Evolutionary conservation across 805 yeast species (phyloP), one percentile per base, ranked within the genome.

Genomic region (Naumovozyma baii): DNA sequence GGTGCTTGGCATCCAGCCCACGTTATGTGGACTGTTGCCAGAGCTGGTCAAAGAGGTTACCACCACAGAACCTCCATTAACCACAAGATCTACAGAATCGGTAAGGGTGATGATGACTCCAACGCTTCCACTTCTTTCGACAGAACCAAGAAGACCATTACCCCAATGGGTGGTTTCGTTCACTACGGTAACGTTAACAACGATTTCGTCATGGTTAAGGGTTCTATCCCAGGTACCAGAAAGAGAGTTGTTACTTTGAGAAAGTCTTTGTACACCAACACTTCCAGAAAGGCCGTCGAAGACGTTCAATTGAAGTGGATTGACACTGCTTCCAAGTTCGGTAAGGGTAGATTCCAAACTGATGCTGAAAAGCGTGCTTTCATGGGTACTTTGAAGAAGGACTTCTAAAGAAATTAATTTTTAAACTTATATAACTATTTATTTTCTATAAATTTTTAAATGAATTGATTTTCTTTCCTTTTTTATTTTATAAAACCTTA

Each of bases 1-100:
- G 99, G 99, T 82, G 96, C 99, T 69, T 92, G 99, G 99, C 98
- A 92, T 79, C 99, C 99, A 73, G 82, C 95, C 78, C 95, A 87
- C 80, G 99, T 92, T 70, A 76, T 80, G 74, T 90, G 95, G 95
- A 85, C 97, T 67, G 99, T 92, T 73, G 97, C 98, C 65, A 86
- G 99, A 76, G 96, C 98, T 67, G 99, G 99, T 90, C 98, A 92
- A 80, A 85, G 81, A 78, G 99, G 99, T 85, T 92, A 83, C 95
- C 98, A 92, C 77, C 95, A 87, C 92, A 90, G 99, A 83, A 92
- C 99, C 66, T 92, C 98, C 57, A 83, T 90, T 72, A 94, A 92
- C 96, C 98, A 92, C 95, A 92, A 92, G 86, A 79, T 92, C 69
- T 92, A 92, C 96, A 86, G 98, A 77, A 79, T 92, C 65, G 99